Evolutionary conservation across 352 stramenopile species (phyloP).

Genomic region (Globisporangium spinosum): DNA sequence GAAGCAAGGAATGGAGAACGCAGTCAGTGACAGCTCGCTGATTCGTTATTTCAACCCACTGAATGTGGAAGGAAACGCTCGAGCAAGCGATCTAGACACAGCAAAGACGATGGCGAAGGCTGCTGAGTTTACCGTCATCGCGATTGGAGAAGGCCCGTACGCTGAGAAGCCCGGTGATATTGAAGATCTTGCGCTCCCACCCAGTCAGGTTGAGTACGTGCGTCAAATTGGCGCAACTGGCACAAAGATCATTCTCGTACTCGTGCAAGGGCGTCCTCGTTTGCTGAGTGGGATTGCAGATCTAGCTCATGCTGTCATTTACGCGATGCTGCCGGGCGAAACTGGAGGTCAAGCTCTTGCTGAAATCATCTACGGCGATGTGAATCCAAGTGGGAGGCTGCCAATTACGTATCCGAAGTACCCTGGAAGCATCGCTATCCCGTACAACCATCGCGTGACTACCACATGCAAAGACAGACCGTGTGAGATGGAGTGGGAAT

Average conservation of each 20-base stretch:
- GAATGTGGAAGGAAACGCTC: constrained; percentile 51
- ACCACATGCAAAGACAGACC: constrained; percentile 41
- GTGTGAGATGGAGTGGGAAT: constrained; percentile 67
- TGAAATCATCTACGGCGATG: constrained; percentile 73
- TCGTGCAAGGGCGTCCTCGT: constrained; percentile 75
- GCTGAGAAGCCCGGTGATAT: constrained; percentile 88
- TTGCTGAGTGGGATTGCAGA: constrained; percentile 58
- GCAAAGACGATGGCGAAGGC: constrained; percentile 47
- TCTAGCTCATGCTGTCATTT: constrained; percentile 64
- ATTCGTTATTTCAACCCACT: constrained; percentile 51
- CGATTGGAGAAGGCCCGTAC: constrained; percentile 75
- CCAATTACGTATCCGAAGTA: constrained; percentile 83
- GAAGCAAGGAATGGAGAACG: constrained; percentile 45
- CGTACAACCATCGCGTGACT: constrained; percentile 72
- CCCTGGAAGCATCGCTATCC: constrained; percentile 55
- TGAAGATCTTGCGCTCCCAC: constrained; percentile 58
- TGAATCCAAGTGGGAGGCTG: constrained; percentile 80
- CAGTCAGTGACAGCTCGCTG: constrained; percentile 25
- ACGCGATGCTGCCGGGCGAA: constrained; percentile 77
- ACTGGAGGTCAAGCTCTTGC: constrained; percentile 76
- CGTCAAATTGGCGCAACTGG: constrained; percentile 49
- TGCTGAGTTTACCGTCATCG: constrained; percentile 66
- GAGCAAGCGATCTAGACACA: constrained; percentile 37
- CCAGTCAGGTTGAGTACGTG: constrained; percentile 74
- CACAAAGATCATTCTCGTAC: constrained; percentile 80